Evolutionary conservation across 805 yeast species (phyloP).

Genomic region (Barnettozyma vustinii): DNA sequence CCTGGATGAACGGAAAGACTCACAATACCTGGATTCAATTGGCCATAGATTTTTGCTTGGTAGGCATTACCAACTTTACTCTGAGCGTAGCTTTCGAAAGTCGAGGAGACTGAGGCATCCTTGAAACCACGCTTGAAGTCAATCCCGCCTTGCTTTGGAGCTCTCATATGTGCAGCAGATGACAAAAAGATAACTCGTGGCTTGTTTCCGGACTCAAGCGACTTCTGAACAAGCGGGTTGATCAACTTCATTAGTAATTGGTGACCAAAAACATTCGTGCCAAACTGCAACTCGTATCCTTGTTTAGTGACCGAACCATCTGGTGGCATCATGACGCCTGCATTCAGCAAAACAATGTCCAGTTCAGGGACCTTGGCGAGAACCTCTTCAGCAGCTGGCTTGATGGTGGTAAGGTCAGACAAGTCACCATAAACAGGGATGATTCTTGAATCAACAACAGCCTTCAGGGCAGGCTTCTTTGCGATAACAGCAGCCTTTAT

Average conservation of each 20-base stretch:
- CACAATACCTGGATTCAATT: constrained; percentile 28
- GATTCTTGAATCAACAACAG: constrained; percentile 17
- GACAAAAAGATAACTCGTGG: constrained; percentile 42
- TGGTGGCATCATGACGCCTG: constrained; percentile 40
- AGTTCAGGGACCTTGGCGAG: constrained; percentile 21
- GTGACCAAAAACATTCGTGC: constrained; percentile 42
- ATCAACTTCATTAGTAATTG: constrained; percentile 36
- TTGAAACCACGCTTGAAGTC: constrained; percentile 31
- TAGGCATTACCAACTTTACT: constrained; percentile 37
- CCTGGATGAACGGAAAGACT: constrained; percentile 40
- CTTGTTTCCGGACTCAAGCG: constrained; percentile 15
- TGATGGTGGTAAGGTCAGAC: constrained; percentile 37
- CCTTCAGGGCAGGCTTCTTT: constrained; percentile 4
- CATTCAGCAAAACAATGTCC: constrained; percentile 38
- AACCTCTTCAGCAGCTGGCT: constrained; percentile 31
- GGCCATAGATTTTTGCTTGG: constrained; percentile 33
- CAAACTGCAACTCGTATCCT: constrained; percentile 42
- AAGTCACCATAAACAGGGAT: constrained; percentile 28
- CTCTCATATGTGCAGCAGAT: constrained; percentile 32
- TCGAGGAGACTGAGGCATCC: constrained; percentile 8
- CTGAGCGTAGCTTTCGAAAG: constrained; percentile 29
- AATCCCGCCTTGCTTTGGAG: constrained; percentile 26
- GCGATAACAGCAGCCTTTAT: constrained; percentile 22
- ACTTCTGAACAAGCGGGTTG: constrained; percentile 31
- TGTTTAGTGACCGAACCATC: constrained; percentile 33